Evolutionary conservation across 495 filamentous ascomycete genomes (phyloP), one percentile per base, ranked within the genome.

Genomic region (Tirmania nivea): DNA sequence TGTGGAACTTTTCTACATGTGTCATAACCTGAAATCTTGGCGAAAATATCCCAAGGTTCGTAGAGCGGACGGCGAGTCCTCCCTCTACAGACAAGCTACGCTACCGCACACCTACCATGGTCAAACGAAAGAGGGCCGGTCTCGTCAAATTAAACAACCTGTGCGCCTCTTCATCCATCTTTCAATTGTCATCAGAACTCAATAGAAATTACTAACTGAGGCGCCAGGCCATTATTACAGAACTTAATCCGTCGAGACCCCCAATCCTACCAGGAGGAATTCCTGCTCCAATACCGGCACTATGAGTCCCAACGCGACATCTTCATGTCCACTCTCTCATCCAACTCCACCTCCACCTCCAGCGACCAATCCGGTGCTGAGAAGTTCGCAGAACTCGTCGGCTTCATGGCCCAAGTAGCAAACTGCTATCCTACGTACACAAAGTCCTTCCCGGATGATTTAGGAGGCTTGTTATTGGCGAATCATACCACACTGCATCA

Each of bases 251-350:
- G 80, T 36, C 77, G 79, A 66, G 87, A 94, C 67, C 84, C 86
- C 45, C 75, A 75, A 75, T 83, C 88, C 9, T 94, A 94, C 61
- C 72, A 76, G 21, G 81, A 85, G 60, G 87, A 94, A 60, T 94
- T 94, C 61, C 70, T 78, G 62, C 78, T 78, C 57, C 88, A 95
- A 67, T 93, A 89, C 71, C 76, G 80, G 60, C 85, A 93, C 64
- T 97, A 95, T 78, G 81, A 89, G 64, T 79, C 79, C 39, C 81
- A 90, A 57, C 78, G 81, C 37, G 85, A 94, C 59, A 88, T 95
- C 61, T 93, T 95, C 71, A 73, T 92, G 63, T 78, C 84, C 25
- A 89, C 90, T 8, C 70, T 84, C 16, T 77, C 84, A 8, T 78
- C 79, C 50, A n/a, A n/a, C 25, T 31, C 25, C 2, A 31, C 25